These are phyloP conservation scores for Tetracentron sinense DNA, from an alignment of 164 flowering plant species.

Conservation along the genomic window DNA sequence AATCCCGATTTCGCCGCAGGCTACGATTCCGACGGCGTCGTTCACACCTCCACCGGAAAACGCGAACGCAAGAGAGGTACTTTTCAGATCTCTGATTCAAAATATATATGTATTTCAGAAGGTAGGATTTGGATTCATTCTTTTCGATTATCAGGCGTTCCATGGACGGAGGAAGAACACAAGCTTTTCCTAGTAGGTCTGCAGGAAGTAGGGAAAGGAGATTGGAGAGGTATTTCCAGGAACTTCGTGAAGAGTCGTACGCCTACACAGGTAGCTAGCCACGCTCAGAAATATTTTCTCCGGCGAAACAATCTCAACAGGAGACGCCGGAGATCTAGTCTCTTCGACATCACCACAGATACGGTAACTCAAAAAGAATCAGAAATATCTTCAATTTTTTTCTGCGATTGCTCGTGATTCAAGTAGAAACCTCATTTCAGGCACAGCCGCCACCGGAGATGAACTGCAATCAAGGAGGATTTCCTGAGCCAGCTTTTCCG, in stretches of 20 bases:
- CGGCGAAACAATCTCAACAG: constrained; percentile 61
- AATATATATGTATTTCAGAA: no score
- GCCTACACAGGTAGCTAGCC: constrained; percentile 94
- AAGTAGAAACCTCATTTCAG: not conserved
- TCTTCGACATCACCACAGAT: constrained; percentile 83
- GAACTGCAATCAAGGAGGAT: constrained; percentile 10
- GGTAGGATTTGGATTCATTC: not conserved
- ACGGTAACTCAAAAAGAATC: constrained; percentile 30
- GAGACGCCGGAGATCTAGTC: constrained; percentile 83
- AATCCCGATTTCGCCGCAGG: constrained; percentile 39
- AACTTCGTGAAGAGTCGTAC: constrained; percentile 87
- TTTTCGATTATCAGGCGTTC: constrained; percentile 48
- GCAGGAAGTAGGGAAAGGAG: constrained; percentile 88
- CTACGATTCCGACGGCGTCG: constrained; percentile 82
- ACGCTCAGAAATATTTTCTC: constrained; percentile 91
- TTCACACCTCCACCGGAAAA: constrained; percentile 63
- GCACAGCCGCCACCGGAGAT: not conserved
- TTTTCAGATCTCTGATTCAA: not conserved
- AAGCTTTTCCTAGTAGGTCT: constrained; percentile 66
- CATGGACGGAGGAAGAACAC: constrained; percentile 97
- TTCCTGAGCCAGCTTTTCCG: constrained; percentile 7
- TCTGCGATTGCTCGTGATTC: not conserved
- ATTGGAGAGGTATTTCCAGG: constrained; percentile 92
- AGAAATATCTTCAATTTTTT: no score
- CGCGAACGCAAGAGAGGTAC: constrained; percentile 91